Percentiles rank a stretch among this genome's conserved stretches.
Evolutionary conservation across 768 basidiomycete genomes (phyloP).

Genomic region (Auriculariales sp.): DNA sequence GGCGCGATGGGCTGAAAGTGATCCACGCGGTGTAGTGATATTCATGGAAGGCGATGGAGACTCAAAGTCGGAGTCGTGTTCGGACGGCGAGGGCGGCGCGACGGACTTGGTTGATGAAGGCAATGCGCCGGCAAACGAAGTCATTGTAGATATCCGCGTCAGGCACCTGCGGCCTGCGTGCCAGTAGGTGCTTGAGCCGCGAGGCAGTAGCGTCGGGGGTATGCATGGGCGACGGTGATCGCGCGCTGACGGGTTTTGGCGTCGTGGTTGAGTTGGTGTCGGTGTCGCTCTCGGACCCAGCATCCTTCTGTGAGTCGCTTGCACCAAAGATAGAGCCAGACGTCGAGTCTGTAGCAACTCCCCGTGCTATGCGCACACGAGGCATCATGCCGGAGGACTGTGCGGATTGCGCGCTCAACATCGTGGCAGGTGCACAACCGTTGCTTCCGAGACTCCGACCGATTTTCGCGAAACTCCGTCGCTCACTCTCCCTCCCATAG

Average conservation of each 20-base stretch:
- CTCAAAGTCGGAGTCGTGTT: constrained; percentile 1
- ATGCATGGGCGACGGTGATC: neutral
- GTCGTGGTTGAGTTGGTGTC: neutral
- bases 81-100: neutral
- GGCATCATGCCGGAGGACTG: no score
- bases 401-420: no score
- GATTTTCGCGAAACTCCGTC: no score
- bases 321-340: no score
- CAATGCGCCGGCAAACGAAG: neutral
- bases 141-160: no score
- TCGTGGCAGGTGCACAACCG: no score
- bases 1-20: neutral
- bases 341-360: no score
- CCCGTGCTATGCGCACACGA: no score
- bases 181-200: neutral
- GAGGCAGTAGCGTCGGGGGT: neutral
- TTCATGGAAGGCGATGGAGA: neutral
- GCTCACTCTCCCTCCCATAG: no score
- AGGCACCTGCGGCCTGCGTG: neutral
- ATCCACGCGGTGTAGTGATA: neutral
- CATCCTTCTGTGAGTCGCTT: no score
- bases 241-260: neutral
- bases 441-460: no score
- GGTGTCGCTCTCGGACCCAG: neutral
- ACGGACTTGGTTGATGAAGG: neutral